These are phyloP conservation scores for Pythium inflatum DNA, from an alignment of 352 stramenopile genomes.

Conservation along the genomic window DNA sequence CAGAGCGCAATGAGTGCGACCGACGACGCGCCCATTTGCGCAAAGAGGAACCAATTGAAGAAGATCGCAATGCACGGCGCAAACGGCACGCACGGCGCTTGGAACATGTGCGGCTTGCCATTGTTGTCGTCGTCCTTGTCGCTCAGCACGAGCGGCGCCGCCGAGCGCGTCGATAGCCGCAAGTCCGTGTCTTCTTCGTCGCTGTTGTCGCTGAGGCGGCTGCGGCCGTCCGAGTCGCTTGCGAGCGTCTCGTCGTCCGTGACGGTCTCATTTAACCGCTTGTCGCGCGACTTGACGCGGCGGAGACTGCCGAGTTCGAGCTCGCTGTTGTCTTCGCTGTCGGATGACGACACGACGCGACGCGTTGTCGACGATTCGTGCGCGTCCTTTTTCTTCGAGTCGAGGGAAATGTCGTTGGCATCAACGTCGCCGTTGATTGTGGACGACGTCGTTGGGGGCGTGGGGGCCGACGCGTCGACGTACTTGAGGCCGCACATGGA, in stretches of 20 bases:
- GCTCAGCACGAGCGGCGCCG: conserved; percentile 2
- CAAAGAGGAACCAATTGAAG: conserved; percentile 89
- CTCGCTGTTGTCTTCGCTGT: conserved; percentile 24
- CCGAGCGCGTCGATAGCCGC: conserved; percentile 4
- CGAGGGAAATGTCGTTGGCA: not conserved
- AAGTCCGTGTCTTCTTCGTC: conserved; percentile 3
- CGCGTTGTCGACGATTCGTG: not conserved
- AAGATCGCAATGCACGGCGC: conserved; percentile 82
- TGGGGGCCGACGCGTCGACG: conserved; percentile 33
- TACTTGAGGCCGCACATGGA: conserved; percentile 63
- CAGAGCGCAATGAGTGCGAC: conserved; percentile 71
- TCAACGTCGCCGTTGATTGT: not conserved
- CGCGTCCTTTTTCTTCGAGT: not conserved
- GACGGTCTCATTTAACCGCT: conserved; percentile 11
- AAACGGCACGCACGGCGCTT: conserved; percentile 76
- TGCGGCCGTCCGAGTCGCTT: conserved; percentile 28
- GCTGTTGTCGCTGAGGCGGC: conserved; percentile 17
- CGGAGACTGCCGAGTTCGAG: conserved; percentile 20
- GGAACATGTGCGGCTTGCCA: conserved; percentile 48
- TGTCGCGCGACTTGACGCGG: conserved; percentile 15
- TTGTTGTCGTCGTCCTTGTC: conserved; percentile 39
- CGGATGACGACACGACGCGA: not conserved
- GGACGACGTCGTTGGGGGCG: not conserved
- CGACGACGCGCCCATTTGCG: conserved; percentile 72
- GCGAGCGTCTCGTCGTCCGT: conserved; percentile 28